These are phyloP conservation scores for Gynostemma pentaphyllum DNA, from an alignment of 306 rosid genomes.

Conservation along the genomic window DNA sequence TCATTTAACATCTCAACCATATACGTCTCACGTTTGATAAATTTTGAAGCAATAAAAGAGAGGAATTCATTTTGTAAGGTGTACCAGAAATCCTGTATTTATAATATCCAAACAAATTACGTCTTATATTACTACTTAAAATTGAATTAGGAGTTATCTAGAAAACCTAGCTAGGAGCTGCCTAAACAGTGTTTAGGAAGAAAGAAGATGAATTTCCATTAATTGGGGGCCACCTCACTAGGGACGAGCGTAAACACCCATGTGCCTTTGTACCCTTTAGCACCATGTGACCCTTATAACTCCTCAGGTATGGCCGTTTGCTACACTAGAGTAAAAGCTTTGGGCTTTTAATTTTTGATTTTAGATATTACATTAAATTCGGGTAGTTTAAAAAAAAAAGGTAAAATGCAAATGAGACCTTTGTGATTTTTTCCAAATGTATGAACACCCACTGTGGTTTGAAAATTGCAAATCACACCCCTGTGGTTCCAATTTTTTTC, in stretches of 20 bases:
- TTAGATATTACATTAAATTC: no score
- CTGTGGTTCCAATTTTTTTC: no score
- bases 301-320: constrained; percentile 3
- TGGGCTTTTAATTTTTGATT: neutral
- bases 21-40: no score
- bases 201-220: neutral
- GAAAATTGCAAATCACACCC: no score
- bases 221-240: neutral
- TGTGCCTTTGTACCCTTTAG: neutral
- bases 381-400: no score
- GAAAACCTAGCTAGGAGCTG: neutral
- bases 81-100: no score
- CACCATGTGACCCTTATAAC: constrained; percentile 4
- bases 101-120: no score
- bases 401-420: no score
- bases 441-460: no score
- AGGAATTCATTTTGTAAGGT: neutral
- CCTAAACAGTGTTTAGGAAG: neutral
- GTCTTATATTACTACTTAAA: no score
- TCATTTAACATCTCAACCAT: no score
- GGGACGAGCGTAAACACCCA: neutral
- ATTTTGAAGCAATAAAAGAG: neutral
- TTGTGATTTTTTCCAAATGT: no score
- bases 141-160: neutral
- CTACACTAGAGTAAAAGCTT: neutral